A percentile compares a stretch with the other conserved stretches of the same genome.
Conservation (phyloP, 1,284 basidiomycete genomes). For the Farysia itapuensis region DNA sequence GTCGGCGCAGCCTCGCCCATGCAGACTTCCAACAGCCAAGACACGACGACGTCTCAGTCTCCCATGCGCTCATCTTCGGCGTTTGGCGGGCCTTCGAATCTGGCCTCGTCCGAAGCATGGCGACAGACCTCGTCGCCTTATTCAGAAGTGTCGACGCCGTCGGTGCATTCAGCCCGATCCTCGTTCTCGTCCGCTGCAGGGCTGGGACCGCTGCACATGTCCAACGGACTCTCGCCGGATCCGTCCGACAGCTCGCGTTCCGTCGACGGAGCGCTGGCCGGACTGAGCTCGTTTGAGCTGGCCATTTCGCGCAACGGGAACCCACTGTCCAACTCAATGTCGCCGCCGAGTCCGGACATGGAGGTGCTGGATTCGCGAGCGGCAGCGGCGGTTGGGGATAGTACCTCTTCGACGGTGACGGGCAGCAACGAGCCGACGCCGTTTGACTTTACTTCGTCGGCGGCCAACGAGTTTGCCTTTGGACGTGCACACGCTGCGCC, state of each 20-base stretch:
- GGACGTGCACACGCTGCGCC: background rate
- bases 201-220: slow-evolving; percentile 2
- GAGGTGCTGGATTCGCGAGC: background rate
- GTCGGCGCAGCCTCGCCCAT: no score
- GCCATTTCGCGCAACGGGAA: slow-evolving; percentile 11
- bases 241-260: slow-evolving; percentile 5
- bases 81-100: background rate
- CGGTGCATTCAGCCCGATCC: slow-evolving; percentile 25
- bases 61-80: no score
- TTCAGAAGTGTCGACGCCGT: slow-evolving; percentile 27
- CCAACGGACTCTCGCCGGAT: slow-evolving; percentile 13
- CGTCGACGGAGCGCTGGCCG: slow-evolving; percentile 21
- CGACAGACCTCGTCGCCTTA: slow-evolving; percentile 32
- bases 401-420: slow-evolving; percentile 20
- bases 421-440: slow-evolving; percentile 36
- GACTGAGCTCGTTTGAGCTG: slow-evolving; percentile 26
- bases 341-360: background rate
- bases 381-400: slow-evolving; percentile 1
- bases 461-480: slow-evolving; percentile 2
- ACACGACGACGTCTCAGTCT: background rate
- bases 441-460: slow-evolving; percentile 10
- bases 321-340: background rate
- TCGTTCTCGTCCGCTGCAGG: slow-evolving; percentile 25
- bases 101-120: slow-evolving; percentile 11
- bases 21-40: no score